These are phyloP conservation scores for Nectriaceae sp. DNA, from an alignment of 2,329 filamentous ascomycete genomes.

Conservation along the genomic window DNA sequence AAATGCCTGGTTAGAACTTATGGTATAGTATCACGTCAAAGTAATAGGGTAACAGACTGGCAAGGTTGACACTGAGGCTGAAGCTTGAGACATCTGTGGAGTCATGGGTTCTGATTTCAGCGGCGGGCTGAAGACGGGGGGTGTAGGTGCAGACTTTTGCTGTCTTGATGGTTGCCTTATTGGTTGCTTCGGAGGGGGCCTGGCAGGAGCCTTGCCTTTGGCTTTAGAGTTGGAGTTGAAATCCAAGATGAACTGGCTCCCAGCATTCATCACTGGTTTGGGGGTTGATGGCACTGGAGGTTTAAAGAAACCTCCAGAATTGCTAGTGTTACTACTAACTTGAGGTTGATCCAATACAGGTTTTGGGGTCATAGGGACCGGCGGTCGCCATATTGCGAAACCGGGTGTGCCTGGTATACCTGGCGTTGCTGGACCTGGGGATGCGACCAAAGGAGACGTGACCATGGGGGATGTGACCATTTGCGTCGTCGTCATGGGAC, in stretches of 20 bases:
- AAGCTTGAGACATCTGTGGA: conserved; percentile 27
- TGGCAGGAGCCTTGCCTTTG: conserved; percentile 38
- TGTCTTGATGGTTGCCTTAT: conserved; percentile 26
- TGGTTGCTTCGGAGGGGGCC: conserved; percentile 32
- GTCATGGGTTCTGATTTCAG: conserved; percentile 35
- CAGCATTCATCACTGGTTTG: conserved; percentile 37
- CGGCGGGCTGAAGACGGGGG: conserved; percentile 25
- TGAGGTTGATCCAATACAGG: conserved; percentile 23
- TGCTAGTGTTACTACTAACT: conserved; percentile 20
- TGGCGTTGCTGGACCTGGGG: conserved; percentile 16
- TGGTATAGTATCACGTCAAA: background rate
- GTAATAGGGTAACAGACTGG: conserved; percentile 25
- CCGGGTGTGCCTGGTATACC: conserved; percentile 37
- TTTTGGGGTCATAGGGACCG: conserved; percentile 30
- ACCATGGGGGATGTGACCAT: conserved; percentile 25
- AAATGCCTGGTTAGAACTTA: background rate
- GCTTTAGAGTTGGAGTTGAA: conserved; percentile 33
- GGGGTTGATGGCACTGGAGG: conserved; percentile 42
- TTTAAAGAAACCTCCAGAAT: conserved; percentile 34
- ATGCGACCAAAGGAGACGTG: conserved; percentile 20
- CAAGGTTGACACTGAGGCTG: conserved; percentile 24
- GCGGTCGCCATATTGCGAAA: conserved; percentile 40
- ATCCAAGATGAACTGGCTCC: conserved; percentile 40
- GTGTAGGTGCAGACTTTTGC: conserved; percentile 18
- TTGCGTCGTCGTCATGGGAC: conserved; percentile 28